Conservation (phyloP, 176 grass and related monocot genomes). For the Phragmites australis region DNA sequence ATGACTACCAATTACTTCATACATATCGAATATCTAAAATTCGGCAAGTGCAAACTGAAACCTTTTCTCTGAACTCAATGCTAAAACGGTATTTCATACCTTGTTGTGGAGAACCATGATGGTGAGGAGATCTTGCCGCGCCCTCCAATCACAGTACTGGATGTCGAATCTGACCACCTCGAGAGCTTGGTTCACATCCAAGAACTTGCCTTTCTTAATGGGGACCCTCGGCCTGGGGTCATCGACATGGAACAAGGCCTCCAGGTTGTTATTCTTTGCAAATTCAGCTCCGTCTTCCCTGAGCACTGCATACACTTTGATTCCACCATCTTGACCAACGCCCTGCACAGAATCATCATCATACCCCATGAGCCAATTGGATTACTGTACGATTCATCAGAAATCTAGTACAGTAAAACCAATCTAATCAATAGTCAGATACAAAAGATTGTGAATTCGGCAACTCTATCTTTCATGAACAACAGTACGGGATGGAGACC, state of each 20-base stretch:
- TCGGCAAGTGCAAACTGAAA: not conserved
- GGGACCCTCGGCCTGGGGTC: conserved; percentile 80
- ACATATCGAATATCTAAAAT: not conserved
- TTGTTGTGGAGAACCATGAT: conserved; percentile 96
- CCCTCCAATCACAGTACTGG: conserved; percentile 96
- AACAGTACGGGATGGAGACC: too few relatives aligned
- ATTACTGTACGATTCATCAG: not conserved
- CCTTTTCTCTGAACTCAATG: not conserved
- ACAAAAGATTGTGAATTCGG: too few relatives aligned
- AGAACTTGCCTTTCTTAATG: conserved; percentile 59
- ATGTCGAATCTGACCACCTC: conserved; percentile 91
- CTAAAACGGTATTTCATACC: conserved; percentile 27
- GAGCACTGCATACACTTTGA: conserved; percentile 83
- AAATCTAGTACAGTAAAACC: not conserved
- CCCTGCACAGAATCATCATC: conserved; percentile 40
- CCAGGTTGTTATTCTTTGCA: conserved; percentile 58
- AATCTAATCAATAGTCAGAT: too few relatives aligned
- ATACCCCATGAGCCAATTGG: not conserved
- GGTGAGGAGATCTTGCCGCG: conserved; percentile 79
- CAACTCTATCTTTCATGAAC: too few relatives aligned
- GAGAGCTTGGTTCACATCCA: conserved; percentile 90
- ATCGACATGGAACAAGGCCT: conserved; percentile 79
- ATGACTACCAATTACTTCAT: not conserved
- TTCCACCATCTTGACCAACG: conserved; percentile 62
- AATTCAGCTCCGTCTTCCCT: conserved; percentile 55